Base-by-base conservation (phyloP, 2,329 filamentous ascomycete genomes). In the Magnaporthiopsis rhizophila region DNA sequence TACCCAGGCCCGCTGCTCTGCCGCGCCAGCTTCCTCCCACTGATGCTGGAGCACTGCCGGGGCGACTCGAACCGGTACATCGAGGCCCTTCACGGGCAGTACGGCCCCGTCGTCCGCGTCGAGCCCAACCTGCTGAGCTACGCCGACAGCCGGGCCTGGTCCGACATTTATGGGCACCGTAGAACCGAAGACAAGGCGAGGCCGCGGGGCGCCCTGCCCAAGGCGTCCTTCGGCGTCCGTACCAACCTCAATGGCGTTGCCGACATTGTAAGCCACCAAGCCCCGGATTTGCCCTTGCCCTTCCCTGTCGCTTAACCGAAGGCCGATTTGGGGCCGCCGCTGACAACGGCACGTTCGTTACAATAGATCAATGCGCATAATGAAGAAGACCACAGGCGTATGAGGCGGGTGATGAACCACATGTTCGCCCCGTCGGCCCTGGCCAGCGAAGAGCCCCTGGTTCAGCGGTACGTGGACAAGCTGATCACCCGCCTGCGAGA, bases 1-100 rank as follows among this genome's bases (percentile, higher is more conserved):
- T 74, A 70, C 60, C 74, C 75, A 0, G 74, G 74, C 1, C 74
- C 74, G 7, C 64, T 68, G 60, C 63, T 70, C 38, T 69, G 68
- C 65, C 68, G 68, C 64, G 70, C 69, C 32, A 69, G 68, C 3
- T 66, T 67, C 6, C 38, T 66, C 21, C 64, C 50, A 26, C 65
- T 38, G 15, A 45, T 58, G 26, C 18, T 26, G 32, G n/a, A 34
- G 11, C 53, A 63, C 15, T 3, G 63, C 7, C 30, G 62, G 1
- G 64, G 64, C 8, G 15, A 38, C 24, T 28, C n/a, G 64, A 28
- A 15, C n/a, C 11, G 11, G 7, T n/a, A 62, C 21, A 59, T 58
- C 21, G 18, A 58, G n/a, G n/a, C 24, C 53, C 36, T 60, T 5
- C 64, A 65, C 56, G 7, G 28, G 24, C 26, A 26, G 26, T 65